Percentiles rank a stretch among this genome's conserved stretches.
These are phyloP conservation scores for Sclerotinia glacialis DNA, from an alignment of 2,329 filamentous ascomycete genomes.

Conservation along the genomic window DNA sequence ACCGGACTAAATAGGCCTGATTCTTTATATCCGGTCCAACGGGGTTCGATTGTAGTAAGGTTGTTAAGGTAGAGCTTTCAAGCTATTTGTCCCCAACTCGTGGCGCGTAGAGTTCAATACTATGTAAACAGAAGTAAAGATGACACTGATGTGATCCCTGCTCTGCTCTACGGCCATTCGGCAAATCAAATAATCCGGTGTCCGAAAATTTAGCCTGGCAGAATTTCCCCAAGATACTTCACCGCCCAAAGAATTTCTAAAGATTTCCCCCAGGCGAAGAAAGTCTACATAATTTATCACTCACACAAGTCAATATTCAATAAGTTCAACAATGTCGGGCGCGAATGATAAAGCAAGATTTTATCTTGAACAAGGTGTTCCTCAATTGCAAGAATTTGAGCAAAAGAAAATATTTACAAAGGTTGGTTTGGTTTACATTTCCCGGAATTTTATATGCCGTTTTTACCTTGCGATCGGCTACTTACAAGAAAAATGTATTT, in stretches of 20 bases:
- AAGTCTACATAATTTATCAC: not conserved
- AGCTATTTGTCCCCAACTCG: not conserved
- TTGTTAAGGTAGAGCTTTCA: not conserved
- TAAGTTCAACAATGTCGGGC: conserved; percentile 60
- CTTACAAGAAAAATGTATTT: conserved; percentile 13
- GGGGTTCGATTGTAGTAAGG: too few relatives aligned
- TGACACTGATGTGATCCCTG: not conserved
- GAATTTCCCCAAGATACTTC: not conserved
- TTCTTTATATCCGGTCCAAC: too few relatives aligned
- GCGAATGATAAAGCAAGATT: conserved; percentile 93
- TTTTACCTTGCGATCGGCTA: not conserved
- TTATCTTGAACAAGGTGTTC: conserved; percentile 87
- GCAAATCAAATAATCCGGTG: not conserved
- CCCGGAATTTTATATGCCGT: not conserved
- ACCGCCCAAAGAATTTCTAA: conserved; percentile 23
- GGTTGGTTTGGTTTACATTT: conserved; percentile 49
- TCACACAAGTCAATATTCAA: conserved; percentile 5
- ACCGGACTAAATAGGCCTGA: too few relatives aligned
- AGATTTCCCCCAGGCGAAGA: conserved; percentile 3
- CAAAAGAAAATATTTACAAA: conserved; percentile 86
- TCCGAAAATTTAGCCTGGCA: not conserved
- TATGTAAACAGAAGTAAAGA: not conserved
- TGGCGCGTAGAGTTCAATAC: conserved; percentile 8
- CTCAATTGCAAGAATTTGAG: conserved; percentile 88
- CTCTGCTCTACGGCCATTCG: not conserved